Evolutionary conservation across 768 basidiomycete species (phyloP).

Genomic region (Daedaleopsis nitida): DNA sequence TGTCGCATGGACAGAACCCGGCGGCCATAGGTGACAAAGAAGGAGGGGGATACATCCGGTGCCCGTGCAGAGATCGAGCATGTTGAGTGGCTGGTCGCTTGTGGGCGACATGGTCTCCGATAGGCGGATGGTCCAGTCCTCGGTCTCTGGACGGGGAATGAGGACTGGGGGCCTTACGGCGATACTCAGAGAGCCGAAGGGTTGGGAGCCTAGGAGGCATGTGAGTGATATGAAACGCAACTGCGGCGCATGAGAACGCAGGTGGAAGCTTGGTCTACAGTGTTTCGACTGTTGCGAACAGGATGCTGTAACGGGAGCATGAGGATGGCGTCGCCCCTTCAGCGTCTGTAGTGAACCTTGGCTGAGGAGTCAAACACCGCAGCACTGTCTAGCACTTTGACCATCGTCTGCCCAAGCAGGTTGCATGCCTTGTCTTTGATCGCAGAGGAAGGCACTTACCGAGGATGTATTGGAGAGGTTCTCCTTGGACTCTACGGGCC

Average conservation of each 20-base stretch:
- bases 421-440: too few species aligned
- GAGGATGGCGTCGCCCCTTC: background rate
- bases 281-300: slow-evolving; percentile 1
- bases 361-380: too few species aligned
- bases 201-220: slow-evolving; percentile 65
- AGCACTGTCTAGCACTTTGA: too few species aligned
- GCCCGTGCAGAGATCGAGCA: slow-evolving; percentile 93
- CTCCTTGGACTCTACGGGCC: slow-evolving; percentile 59
- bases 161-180: slow-evolving; percentile 76
- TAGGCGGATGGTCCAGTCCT: slow-evolving; percentile 73
- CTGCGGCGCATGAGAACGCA: background rate
- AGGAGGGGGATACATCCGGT: slow-evolving; percentile 89
- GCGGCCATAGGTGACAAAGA: slow-evolving; percentile 67
- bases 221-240: background rate
- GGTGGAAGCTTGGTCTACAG: too few species aligned
- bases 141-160: slow-evolving; percentile 95
- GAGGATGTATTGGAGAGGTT: slow-evolving; percentile 90
- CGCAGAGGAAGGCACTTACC: slow-evolving; percentile 46
- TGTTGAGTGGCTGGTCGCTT: slow-evolving; percentile 35
- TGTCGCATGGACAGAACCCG: slow-evolving; percentile 52
- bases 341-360: background rate
- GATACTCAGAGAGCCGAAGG: slow-evolving; percentile 84
- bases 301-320: background rate
- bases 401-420: too few species aligned
- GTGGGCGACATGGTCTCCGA: slow-evolving; percentile 44